Evolutionary conservation across 352 stramenopile species (phyloP).

Genomic region (Salisapilia sapeloensis): DNA sequence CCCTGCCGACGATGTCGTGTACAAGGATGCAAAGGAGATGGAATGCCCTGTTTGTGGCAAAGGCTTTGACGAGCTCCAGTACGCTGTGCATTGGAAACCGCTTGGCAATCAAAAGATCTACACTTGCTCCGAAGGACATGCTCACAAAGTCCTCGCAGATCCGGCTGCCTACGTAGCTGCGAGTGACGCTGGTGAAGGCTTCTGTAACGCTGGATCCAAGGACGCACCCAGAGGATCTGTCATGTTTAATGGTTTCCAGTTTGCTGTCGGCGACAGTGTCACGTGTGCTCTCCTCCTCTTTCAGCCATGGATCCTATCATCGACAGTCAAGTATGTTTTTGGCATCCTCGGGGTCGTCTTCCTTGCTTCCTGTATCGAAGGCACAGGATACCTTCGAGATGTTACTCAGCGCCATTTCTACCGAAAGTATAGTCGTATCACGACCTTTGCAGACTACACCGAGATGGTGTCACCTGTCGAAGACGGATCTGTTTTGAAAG

Average conservation of each 20-base stretch:
- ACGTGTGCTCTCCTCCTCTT: slow-evolving; percentile 65
- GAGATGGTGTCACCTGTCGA: slow-evolving; percentile 19
- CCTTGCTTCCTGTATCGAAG: slow-evolving; percentile 49
- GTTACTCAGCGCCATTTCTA: slow-evolving; percentile 23
- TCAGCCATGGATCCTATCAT: slow-evolving; percentile 57
- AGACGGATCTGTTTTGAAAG: slow-evolving; percentile 1
- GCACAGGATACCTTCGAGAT: slow-evolving; percentile 35
- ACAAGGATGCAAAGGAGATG: slow-evolving; percentile 35
- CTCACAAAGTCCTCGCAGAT: slow-evolving; percentile 29
- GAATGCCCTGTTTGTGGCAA: slow-evolving; percentile 53
- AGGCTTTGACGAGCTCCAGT: slow-evolving; percentile 27
- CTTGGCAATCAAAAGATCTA: slow-evolving; percentile 59
- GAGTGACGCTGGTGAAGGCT: slow-evolving; percentile 12
- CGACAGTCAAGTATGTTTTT: slow-evolving; percentile 49
- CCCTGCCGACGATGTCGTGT: slow-evolving; percentile 46
- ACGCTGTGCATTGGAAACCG: slow-evolving; percentile 59
- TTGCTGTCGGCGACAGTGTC: slow-evolving; percentile 32
- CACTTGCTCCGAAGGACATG: slow-evolving; percentile 44
- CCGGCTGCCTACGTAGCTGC: slow-evolving; percentile 23
- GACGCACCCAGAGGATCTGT: slow-evolving; percentile 27
- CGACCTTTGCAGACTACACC: slow-evolving; percentile 37
- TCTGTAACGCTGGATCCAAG: slow-evolving; percentile 28
- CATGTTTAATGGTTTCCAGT: slow-evolving; percentile 77
- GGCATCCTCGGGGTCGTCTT: slow-evolving; percentile 54
- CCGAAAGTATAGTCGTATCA: slow-evolving; percentile 28